Conservation (phyloP, 169 alveolate species). For the Eimeria maxima region DNA sequence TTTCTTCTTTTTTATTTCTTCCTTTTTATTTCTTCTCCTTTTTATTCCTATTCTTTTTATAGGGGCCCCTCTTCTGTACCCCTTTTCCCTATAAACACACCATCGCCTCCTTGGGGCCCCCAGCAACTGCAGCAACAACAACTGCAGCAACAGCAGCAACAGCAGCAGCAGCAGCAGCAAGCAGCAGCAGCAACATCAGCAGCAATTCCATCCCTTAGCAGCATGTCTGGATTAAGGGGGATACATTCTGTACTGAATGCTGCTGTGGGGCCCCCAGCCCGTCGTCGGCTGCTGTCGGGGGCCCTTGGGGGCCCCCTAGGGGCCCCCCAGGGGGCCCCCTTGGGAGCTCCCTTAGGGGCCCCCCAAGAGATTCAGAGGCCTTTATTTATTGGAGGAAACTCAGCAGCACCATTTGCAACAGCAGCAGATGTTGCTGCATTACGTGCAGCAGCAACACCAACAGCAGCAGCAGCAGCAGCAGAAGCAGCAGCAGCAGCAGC, state of each 20-base stretch:
- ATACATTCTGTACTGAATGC: not conserved
- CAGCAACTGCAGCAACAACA: not conserved
- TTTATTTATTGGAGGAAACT: not conserved
- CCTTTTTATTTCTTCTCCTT: not conserved
- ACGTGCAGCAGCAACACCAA: not conserved
- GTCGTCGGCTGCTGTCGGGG: not conserved
- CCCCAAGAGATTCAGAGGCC: not conserved
- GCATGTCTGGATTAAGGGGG: not conserved
- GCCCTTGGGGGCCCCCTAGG: constrained; percentile 10
- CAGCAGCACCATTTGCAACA: too few species aligned
- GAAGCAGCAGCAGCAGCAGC: constrained; percentile 42
- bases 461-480: not conserved
- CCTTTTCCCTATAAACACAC: too few species aligned
- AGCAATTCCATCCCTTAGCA: not conserved
- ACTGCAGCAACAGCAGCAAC: constrained; percentile 24
- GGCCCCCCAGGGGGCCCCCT: not conserved
- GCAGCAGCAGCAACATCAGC: not conserved
- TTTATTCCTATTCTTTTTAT: too few species aligned
- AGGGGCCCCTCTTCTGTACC: too few species aligned
- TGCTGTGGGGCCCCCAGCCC: not conserved
- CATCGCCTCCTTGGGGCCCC: not conserved
- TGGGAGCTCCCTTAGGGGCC: too few species aligned
- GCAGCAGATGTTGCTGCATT: too few species aligned
- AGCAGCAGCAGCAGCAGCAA: not conserved
- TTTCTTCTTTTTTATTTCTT: not conserved